phyloP scores from a whole-genome alignment of 257 asterid genomes.

The Penstemon eatonii region DNA sequence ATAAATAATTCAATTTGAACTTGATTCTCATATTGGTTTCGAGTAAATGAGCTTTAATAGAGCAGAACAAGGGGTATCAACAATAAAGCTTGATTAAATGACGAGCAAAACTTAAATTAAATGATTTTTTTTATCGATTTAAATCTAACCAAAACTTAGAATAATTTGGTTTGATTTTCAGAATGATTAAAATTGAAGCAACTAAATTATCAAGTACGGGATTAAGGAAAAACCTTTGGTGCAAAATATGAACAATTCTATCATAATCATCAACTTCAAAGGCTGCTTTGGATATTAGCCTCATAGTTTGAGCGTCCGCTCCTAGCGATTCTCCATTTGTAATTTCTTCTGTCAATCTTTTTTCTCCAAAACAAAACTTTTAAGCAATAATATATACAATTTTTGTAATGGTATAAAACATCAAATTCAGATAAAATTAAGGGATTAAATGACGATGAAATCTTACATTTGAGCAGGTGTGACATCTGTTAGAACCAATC shows the following conservation, averaged over 20 bases:
- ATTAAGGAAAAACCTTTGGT: constrained; percentile 46
- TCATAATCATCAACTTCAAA: constrained; percentile 88
- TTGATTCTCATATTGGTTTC: too few species aligned
- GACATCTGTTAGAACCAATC: constrained; percentile 72
- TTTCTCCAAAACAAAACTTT: neutral
- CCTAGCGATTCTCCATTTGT: constrained; percentile 61
- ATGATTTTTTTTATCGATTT: too few species aligned
- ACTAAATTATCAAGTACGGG: neutral
- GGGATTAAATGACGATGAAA: neutral
- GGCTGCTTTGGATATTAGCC: constrained; percentile 78
- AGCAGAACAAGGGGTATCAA: too few species aligned
- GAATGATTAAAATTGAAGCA: neutral
- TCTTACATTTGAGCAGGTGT: constrained; percentile 75
- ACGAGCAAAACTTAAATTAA: too few species aligned
- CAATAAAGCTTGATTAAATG: too few species aligned
- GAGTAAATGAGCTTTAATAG: too few species aligned
- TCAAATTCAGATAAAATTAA: neutral
- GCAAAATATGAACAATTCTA: constrained; percentile 70
- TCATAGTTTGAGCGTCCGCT: constrained; percentile 59
- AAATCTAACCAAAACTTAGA: too few species aligned
- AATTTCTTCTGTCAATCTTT: constrained; percentile 76
- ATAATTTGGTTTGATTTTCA: neutral
- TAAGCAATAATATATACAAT: neutral
- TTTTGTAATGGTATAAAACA: neutral
- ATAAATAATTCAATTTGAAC: neutral